Conservation (phyloP, 305 asterid species). For the Striga hermonthica region DNA sequence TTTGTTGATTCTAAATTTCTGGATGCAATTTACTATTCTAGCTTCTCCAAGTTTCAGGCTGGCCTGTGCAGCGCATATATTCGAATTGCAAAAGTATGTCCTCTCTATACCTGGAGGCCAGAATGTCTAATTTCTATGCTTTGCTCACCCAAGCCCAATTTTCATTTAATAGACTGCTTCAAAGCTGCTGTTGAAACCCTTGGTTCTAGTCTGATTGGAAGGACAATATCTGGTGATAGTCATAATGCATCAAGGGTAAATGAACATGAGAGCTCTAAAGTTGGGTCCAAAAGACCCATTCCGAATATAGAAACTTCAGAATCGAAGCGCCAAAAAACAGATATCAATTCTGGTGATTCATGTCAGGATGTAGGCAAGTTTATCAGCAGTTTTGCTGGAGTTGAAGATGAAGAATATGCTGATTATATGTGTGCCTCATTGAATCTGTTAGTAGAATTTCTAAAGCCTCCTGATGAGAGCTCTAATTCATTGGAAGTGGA, state of each 20-base stretch:
- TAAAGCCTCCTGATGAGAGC: slow-evolving; percentile 63
- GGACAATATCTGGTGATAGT: slow-evolving; percentile 36
- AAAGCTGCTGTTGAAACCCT: slow-evolving; percentile 66
- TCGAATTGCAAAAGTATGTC: slow-evolving; percentile 69
- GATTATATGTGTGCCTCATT: slow-evolving; percentile 53
- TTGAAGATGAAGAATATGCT: slow-evolving; percentile 62
- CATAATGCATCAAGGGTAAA: slow-evolving; percentile 30
- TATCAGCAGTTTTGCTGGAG: slow-evolving; percentile 34
- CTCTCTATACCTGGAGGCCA: slow-evolving; percentile 80
- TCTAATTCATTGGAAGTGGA: slow-evolving; percentile 47
- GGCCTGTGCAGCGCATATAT: slow-evolving; percentile 74
- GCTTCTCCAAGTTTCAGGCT: slow-evolving; percentile 51
- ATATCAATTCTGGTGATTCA: slow-evolving; percentile 35
- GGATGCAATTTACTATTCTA: slow-evolving; percentile 27
- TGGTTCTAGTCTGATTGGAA: slow-evolving; percentile 53
- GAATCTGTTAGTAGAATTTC: slow-evolving; percentile 53
- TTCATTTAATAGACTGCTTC: slow-evolving; percentile 67
- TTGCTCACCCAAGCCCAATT: slow-evolving; percentile 49
- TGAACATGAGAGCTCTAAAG: slow-evolving; percentile 37
- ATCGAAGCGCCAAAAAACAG: slow-evolving; percentile 62
- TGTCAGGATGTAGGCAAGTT: slow-evolving; percentile 37
- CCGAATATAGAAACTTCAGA: slow-evolving; percentile 41
- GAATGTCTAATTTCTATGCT: slow-evolving; percentile 69
- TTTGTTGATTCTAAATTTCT: slow-evolving; percentile 26
- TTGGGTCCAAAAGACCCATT: slow-evolving; percentile 60